Percentiles rank a stretch among this genome's conserved stretches.
These are phyloP conservation scores for Lolium rigidum DNA, from an alignment of 176 grass and related monocot species.

Conservation along the genomic window DNA sequence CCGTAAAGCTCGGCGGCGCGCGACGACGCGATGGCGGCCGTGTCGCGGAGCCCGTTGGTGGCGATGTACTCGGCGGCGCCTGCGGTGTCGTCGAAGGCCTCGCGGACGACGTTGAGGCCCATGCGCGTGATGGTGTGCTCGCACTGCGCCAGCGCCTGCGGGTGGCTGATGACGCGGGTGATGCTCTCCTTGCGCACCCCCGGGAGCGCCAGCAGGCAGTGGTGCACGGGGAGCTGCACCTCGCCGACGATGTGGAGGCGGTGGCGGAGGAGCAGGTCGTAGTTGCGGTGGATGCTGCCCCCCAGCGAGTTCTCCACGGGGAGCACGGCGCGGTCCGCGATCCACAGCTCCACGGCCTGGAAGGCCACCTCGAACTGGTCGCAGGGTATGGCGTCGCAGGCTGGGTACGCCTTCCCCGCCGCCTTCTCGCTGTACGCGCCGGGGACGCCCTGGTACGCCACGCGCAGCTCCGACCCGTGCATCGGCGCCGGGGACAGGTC, in stretches of 20 bases:
- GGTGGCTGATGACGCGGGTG: constrained; percentile 92
- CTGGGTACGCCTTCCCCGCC: constrained; percentile 85
- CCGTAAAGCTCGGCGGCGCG: constrained; percentile 88
- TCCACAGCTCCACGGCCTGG: constrained; percentile 91
- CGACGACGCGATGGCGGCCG: constrained; percentile 85
- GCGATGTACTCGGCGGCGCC: constrained; percentile 82
- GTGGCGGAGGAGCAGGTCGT: constrained; percentile 94
- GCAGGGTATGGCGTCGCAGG: constrained; percentile 86
- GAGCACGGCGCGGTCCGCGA: constrained; percentile 91
- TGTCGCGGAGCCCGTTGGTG: constrained; percentile 75
- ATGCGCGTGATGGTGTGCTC: constrained; percentile 86
- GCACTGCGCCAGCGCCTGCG: constrained; percentile 94
- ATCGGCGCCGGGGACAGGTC: constrained; percentile 87
- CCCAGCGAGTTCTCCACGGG: constrained; percentile 95
- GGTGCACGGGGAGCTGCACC: constrained; percentile 94
- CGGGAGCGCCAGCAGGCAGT: constrained; percentile 89
- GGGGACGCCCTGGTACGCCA: constrained; percentile 92
- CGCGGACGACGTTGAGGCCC: constrained; percentile 93
- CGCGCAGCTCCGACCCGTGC: constrained; percentile 85
- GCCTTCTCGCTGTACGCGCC: constrained; percentile 97
- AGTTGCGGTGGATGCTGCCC: constrained; percentile 98
- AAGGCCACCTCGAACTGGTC: constrained; percentile 99
- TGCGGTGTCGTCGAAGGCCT: constrained; percentile 96
- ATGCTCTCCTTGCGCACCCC: constrained; percentile 87
- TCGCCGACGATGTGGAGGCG: constrained; percentile 96